These are phyloP conservation scores for Pythium sp. DNA, from an alignment of 352 stramenopile genomes.

Conservation along the genomic window DNA sequence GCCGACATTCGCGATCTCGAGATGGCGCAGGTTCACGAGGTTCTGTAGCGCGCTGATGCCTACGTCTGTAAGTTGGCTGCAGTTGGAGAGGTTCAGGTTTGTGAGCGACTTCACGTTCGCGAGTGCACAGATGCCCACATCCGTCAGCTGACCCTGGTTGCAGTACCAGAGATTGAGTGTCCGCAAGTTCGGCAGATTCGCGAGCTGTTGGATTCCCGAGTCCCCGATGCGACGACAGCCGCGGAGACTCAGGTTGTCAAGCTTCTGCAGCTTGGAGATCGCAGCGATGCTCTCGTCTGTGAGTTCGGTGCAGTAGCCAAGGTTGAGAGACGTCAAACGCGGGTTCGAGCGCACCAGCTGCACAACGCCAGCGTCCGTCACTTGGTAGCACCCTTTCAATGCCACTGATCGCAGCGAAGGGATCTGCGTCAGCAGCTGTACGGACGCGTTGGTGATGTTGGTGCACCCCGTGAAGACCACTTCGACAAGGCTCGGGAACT, in stretches of 20 bases:
- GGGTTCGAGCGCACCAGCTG: constrained; percentile 20
- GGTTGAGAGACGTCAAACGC: constrained; percentile 57
- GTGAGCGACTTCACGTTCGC: constrained; percentile 50
- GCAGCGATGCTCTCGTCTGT: constrained; percentile 54
- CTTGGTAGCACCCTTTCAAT: constrained; percentile 69
- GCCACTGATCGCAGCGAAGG: constrained; percentile 36
- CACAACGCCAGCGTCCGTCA: constrained; percentile 39
- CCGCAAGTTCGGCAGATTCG: constrained; percentile 33
- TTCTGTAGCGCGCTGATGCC: constrained; percentile 45
- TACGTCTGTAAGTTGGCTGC: constrained; percentile 66
- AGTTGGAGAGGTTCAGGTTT: constrained; percentile 76
- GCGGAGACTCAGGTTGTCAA: constrained; percentile 59
- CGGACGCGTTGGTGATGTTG: constrained; percentile 46
- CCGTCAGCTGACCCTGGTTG: constrained; percentile 72
- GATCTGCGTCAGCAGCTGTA: constrained; percentile 40
- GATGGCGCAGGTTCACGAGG: constrained; percentile 58
- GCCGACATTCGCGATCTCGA: constrained; percentile 77
- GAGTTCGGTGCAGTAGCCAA: constrained; percentile 77
- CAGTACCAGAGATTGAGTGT: constrained; percentile 83
- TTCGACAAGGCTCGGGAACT: constrained; percentile 51
- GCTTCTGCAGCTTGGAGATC: constrained; percentile 36
- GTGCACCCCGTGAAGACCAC: constrained; percentile 64
- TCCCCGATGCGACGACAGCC: constrained; percentile 62
- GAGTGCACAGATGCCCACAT: constrained; percentile 51
- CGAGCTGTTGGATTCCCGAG: constrained; percentile 41